Conservation (phyloP, 2,329 filamentous ascomycete genomes). For the Alternaria gaisen region DNA sequence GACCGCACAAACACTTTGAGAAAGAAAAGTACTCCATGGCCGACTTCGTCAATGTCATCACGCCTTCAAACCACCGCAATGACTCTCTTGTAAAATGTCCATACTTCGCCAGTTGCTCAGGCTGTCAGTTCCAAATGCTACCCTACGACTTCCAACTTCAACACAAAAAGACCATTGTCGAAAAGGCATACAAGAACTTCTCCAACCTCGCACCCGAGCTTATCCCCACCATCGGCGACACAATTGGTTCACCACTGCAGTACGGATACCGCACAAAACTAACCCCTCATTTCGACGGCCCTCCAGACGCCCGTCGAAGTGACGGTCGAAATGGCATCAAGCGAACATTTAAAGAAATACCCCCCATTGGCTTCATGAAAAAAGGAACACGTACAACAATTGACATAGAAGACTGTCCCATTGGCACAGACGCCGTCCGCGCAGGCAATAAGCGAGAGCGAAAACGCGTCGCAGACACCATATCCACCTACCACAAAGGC, state of each 20-base stretch:
- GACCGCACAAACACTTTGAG: conserved; percentile 76
- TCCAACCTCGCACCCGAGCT: conserved; percentile 79
- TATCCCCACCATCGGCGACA: conserved; percentile 80
- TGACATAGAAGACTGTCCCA: conserved; percentile 97
- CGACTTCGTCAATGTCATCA: conserved; percentile 81
- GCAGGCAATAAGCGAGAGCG: conserved; percentile 81
- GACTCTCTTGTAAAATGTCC: conserved; percentile 79
- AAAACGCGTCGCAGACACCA: conserved; percentile 75
- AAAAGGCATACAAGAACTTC: conserved; percentile 92
- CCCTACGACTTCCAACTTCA: conserved; percentile 84
- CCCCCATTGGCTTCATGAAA: conserved; percentile 87
- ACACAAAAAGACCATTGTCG: conserved; percentile 85
- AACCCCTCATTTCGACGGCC: conserved; percentile 92
- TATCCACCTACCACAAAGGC: conserved; percentile 76
- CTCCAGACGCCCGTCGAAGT: conserved; percentile 62
- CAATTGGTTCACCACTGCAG: conserved; percentile 87
- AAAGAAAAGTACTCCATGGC: conserved; percentile 75
- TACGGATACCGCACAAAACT: conserved; percentile 97
- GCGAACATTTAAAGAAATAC: conserved; percentile 69
- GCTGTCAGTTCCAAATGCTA: conserved; percentile 98
- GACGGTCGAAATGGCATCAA: conserved; percentile 62
- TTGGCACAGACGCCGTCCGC: conserved; percentile 86
- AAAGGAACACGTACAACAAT: conserved; percentile 83
- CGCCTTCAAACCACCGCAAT: conserved; percentile 78
- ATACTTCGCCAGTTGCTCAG: conserved; percentile 86